A percentile compares a stretch with the other conserved stretches of the same genome.
Evolutionary conservation across 257 asterid genomes (phyloP).

Genomic region (Przewalskia tangutica): DNA sequence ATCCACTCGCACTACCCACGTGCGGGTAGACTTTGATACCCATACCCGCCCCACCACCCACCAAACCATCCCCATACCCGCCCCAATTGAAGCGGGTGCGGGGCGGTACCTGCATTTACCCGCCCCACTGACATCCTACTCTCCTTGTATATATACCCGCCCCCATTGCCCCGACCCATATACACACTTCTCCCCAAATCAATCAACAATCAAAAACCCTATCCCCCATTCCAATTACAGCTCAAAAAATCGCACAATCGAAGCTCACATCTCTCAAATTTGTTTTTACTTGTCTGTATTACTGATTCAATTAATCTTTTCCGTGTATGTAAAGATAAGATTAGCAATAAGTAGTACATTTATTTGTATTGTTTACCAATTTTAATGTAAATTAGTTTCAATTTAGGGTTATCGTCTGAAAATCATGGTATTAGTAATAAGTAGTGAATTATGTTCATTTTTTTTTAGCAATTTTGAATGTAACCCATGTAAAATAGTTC

Average conservation of each 20-base stretch:
- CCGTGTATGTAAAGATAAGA: not conserved
- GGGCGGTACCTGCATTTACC: no score
- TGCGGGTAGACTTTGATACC: no score
- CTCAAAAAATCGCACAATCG: not conserved
- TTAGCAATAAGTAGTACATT: not conserved
- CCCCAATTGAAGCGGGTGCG: no score
- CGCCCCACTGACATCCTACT: no score
- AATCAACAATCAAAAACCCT: constrained; percentile 7
- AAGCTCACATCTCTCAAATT: not conserved
- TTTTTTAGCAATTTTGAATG: not conserved
- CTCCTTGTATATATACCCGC: no score
- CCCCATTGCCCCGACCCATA: not conserved
- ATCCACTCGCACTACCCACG: no score
- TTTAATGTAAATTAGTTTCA: no score
- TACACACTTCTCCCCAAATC: not conserved
- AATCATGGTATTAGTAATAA: not conserved
- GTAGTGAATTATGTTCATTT: not conserved
- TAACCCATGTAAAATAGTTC: not conserved
- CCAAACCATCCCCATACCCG: no score
- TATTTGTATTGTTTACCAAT: no score
- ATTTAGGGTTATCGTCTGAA: not conserved
- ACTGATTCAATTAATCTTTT: not conserved
- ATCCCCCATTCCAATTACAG: not conserved
- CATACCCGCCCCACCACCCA: no score
- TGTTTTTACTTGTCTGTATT: not conserved